Evolutionary conservation across 805 yeast genomes (phyloP).

Genomic region (Lipomyces yamadae): DNA sequence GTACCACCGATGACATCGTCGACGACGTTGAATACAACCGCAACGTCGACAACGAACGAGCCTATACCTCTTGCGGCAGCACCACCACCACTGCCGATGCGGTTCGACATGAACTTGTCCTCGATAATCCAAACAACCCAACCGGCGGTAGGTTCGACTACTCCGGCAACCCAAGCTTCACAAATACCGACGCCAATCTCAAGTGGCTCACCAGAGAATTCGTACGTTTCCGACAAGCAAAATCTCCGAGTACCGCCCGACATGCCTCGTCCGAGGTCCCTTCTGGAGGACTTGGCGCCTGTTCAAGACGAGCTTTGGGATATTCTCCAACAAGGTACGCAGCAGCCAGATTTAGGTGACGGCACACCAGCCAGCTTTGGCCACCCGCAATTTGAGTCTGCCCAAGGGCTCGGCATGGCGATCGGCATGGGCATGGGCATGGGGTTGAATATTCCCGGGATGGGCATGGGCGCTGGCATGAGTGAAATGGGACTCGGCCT

Average conservation of each 20-base stretch:
- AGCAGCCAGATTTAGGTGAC: not conserved
- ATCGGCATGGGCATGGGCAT: not conserved
- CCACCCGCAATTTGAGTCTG: slow-evolving; percentile 6
- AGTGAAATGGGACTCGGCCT: not conserved
- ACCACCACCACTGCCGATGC: slow-evolving; percentile 2
- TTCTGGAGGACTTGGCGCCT: slow-evolving; percentile 22
- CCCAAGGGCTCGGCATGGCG: slow-evolving; percentile 8
- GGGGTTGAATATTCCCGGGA: not conserved
- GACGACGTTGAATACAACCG: not conserved
- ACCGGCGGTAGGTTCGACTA: not conserved
- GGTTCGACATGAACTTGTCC: slow-evolving; percentile 27
- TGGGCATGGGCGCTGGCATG: slow-evolving; percentile 4
- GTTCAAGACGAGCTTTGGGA: slow-evolving; percentile 36
- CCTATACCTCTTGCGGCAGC: too few species aligned
- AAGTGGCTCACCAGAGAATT: slow-evolving; percentile 5
- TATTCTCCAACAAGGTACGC: slow-evolving; percentile 34
- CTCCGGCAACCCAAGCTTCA: slow-evolving; percentile 6
- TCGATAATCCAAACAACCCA: slow-evolving; percentile 19
- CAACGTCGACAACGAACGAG: not conserved
- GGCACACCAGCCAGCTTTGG: not conserved
- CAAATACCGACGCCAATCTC: slow-evolving; percentile 4
- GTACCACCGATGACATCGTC: not conserved
- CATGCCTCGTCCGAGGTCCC: not conserved
- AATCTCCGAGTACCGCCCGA: slow-evolving; percentile 1
- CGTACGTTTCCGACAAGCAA: not conserved